Evolutionary conservation across 345 rosid genomes (phyloP).

Genomic region (Brassica napus): DNA sequence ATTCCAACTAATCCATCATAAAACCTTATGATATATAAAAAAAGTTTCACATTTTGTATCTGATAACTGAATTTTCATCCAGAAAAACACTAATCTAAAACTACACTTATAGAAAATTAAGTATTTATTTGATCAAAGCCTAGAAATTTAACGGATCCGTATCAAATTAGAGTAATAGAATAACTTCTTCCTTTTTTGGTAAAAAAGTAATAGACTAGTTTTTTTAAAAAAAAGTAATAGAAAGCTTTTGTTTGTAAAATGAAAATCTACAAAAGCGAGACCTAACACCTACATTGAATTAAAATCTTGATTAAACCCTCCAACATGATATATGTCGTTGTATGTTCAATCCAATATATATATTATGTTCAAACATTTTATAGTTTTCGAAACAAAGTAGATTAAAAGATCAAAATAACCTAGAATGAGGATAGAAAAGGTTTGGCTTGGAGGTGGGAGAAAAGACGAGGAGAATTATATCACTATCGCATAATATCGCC

Average conservation of each 20-base stretch:
- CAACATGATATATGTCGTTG: not conserved
- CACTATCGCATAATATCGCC: not conserved
- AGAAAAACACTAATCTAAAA: not conserved
- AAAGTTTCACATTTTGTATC: not conserved
- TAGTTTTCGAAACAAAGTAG: not conserved
- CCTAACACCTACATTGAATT: not conserved
- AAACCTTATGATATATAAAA: not conserved
- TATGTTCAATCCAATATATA: not conserved
- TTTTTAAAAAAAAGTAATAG: not conserved
- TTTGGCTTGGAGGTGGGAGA: slow-evolving; percentile 10
- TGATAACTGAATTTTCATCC: not conserved
- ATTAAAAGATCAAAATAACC: not conserved
- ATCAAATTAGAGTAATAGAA: not conserved
- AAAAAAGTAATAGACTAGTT: too few relatives aligned
- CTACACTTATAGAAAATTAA: not conserved
- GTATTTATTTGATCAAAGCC: not conserved
- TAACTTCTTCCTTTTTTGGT: not conserved
- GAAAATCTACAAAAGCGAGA: not conserved
- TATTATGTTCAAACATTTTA: not conserved
- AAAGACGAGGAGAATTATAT: slow-evolving; percentile 2
- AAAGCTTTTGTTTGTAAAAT: not conserved
- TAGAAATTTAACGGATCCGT: not conserved
- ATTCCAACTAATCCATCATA: not conserved
- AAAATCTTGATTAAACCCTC: not conserved
- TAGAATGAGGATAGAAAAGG: not conserved